Base-by-base conservation (phyloP, 1,284 basidiomycete species). In the Sparassis latifolia region DNA sequence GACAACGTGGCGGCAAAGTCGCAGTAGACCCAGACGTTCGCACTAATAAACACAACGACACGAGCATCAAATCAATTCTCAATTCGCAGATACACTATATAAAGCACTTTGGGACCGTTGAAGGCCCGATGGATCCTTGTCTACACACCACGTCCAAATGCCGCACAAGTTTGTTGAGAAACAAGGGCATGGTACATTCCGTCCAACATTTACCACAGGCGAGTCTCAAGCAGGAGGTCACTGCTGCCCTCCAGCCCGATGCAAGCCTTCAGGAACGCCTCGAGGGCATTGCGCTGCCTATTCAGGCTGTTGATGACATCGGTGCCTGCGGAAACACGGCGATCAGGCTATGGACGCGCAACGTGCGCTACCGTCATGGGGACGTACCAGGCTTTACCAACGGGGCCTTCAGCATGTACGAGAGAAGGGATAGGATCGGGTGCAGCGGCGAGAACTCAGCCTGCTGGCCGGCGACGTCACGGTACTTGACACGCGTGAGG, bases 351-450 rank as follows among this genome's bases (percentile, higher is more conserved):
- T 20, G 20, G 20, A 20, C 20, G 20, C 20, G 20, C 20, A 20
- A 20, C 20, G 20, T 20, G 20, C 20, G 20, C 31, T 10, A 31
- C 33, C 44, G 41, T 39, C 32, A 20, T 3, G 30, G n/a, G 12
- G 40, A 62, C 75, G 45, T 62, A 78, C 84, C 95, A 56, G 93
- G 94, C 81, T 98, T 98, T 74, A 97, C 94, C 60, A 97, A 81
- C 31, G 96, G 94, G 0, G 96, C 95, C 80, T 97, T 96, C 73
- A 96, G 86, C 92, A 96, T 96, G 79, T 94, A 97, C 48, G 86
- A 89, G 50, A 97, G 77, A 55, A 97, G 78, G 44, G 91, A 95
- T 45, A 97, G 77, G 49, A 97, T 89, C 9, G 86, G 80, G 78
- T 97, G 92, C 32, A 97, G 74, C 0, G 88, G 86, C 59, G 82